These are phyloP conservation scores for Cyclocybe cylindracea DNA, from an alignment of 768 basidiomycete species.

Conservation along the genomic window DNA sequence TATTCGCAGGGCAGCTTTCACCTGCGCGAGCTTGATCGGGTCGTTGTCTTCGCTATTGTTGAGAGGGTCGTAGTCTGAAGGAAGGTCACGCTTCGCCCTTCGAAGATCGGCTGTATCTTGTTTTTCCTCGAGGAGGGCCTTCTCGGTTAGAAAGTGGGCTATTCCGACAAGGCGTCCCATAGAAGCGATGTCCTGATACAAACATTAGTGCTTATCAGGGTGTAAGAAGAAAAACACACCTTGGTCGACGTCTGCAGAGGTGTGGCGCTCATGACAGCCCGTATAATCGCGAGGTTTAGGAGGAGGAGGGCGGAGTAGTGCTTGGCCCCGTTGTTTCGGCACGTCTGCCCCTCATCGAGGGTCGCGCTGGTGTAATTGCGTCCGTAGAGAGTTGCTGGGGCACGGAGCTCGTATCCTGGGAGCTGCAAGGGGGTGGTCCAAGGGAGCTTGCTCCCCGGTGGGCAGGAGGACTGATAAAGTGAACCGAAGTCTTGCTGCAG, in stretches of 20 bases:
- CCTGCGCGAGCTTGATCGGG: conserved; percentile 3
- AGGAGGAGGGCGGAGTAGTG: conserved; percentile 13
- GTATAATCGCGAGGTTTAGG: background rate
- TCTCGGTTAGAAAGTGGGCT: conserved; percentile 20
- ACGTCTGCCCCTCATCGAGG: conserved; percentile 21
- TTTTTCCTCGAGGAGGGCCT: conserved; percentile 18
- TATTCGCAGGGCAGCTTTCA: conserved; percentile 4
- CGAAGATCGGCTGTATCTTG: conserved; percentile 11
- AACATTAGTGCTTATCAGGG: background rate
- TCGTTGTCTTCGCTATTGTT: background rate
- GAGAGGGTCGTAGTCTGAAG: background rate
- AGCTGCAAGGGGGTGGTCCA: conserved; percentile 14
- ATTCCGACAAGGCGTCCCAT: conserved; percentile 28
- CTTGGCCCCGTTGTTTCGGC: conserved; percentile 10
- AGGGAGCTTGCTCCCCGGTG: conserved; percentile 5
- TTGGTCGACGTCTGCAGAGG: conserved; percentile 24
- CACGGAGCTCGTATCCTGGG: background rate
- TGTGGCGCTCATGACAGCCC: conserved; percentile 23
- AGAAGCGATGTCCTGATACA: conserved; percentile 22
- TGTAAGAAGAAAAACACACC: conserved; percentile 9
- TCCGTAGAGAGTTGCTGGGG: conserved; percentile 10
- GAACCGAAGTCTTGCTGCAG: conserved; percentile 17
- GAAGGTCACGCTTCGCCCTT: conserved; percentile 2
- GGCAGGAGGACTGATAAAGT: background rate
- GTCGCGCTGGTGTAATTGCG: conserved; percentile 10